Percentiles rank a stretch among this genome's conserved stretches.
These are phyloP conservation scores for Pseudocercospora musae DNA, from an alignment of 2,329 filamentous ascomycete genomes.

Conservation along the genomic window DNA sequence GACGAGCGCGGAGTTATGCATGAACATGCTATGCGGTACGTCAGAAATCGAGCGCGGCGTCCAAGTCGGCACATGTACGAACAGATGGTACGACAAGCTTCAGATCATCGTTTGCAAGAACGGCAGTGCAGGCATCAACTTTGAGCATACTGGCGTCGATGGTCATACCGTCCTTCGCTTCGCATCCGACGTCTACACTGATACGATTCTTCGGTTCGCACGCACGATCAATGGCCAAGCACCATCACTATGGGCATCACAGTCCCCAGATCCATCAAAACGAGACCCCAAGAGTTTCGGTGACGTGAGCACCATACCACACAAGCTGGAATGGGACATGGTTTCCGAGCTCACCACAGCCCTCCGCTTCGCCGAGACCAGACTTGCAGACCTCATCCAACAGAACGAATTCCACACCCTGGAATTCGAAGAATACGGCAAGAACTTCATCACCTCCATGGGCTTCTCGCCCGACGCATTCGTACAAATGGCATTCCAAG, in stretches of 20 bases:
- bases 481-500: constrained; percentile 98
- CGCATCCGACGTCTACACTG: constrained; percentile 93
- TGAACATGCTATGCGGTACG: constrained; percentile 97
- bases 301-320: constrained; percentile 87
- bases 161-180: constrained; percentile 96
- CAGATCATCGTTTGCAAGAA: constrained; percentile 99
- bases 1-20: constrained; percentile 80
- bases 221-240: constrained; percentile 92
- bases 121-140: constrained; percentile 97
- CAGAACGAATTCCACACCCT: constrained; percentile 95
- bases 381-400: constrained; percentile 88
- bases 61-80: constrained; percentile 95
- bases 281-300: constrained; percentile 88
- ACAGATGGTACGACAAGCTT: constrained; percentile 98
- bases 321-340: constrained; percentile 98
- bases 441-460: constrained; percentile 96
- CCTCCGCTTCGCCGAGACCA: constrained; percentile 89
- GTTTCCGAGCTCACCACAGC: constrained; percentile 85
- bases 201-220: constrained; percentile 94
- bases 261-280: constrained; percentile 87
- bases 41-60: constrained; percentile 88
- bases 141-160: constrained; percentile 96
- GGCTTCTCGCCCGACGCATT: constrained; percentile 96
- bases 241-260: constrained; percentile 85
- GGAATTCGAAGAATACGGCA: constrained; percentile 85